Evolutionary conservation across 176 grass and related monocot species (phyloP).

Genomic region (Elymus sibiricus): DNA sequence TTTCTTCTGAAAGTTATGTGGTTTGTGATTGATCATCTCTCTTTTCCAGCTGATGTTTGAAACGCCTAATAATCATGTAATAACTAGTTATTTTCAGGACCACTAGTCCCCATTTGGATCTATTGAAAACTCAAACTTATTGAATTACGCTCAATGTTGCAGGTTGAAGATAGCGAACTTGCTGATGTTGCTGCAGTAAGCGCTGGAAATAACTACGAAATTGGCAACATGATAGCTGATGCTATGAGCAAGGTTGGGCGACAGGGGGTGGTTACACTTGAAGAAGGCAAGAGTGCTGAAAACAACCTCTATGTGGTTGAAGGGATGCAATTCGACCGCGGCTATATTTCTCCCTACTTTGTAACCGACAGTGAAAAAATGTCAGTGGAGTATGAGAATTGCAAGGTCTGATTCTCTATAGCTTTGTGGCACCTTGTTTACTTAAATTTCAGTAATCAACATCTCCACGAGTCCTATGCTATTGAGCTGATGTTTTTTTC

Average conservation of each 20-base stretch:
- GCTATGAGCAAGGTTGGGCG: constrained; percentile 65
- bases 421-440: neutral
- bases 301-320: constrained; percentile 59
- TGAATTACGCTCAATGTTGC: neutral
- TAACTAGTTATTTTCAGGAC: neutral
- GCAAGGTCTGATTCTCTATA: constrained; percentile 42
- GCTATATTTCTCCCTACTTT: too few relatives aligned
- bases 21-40: neutral
- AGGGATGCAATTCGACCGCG: constrained; percentile 76
- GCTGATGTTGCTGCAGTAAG: constrained; percentile 58
- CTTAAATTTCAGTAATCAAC: neutral
- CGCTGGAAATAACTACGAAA: constrained; percentile 59
- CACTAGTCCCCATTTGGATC: neutral
- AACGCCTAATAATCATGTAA: neutral
- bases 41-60: neutral
- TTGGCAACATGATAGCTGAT: constrained; percentile 66
- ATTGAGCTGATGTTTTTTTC: constrained; percentile 4
- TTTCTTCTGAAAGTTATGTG: neutral
- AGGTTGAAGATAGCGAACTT: constrained; percentile 71
- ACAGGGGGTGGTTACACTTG: constrained; percentile 66
- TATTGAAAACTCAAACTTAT: neutral
- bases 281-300: constrained; percentile 68
- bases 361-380: constrained; percentile 78
- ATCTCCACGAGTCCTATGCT: neutral
- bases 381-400: constrained; percentile 66